These are phyloP conservation scores for Flaveria floridana DNA, from an alignment of 140 eudicot genomes.

Conservation along the genomic window DNA sequence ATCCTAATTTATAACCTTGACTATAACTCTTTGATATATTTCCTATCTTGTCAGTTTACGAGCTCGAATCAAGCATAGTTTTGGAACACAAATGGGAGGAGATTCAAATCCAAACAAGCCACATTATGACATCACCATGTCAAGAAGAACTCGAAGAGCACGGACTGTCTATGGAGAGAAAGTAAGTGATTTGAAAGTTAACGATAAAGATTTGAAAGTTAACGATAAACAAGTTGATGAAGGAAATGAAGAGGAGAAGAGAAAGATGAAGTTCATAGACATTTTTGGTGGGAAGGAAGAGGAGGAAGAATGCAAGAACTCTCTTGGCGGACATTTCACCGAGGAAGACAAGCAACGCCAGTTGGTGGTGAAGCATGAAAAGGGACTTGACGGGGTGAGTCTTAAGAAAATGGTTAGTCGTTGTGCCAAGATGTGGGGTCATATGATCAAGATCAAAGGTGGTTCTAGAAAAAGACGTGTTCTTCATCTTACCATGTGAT, in stretches of 20 bases:
- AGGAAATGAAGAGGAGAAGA: slow-evolving; percentile 35
- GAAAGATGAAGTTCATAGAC: slow-evolving; percentile 31
- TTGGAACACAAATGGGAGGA: slow-evolving; percentile 50
- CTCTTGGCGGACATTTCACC: slow-evolving; percentile 57
- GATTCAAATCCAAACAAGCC: slow-evolving; percentile 40
- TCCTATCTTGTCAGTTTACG: slow-evolving; percentile 11
- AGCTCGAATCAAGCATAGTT: slow-evolving; percentile 16
- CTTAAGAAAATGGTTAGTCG: slow-evolving; percentile 46
- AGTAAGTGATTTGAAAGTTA: slow-evolving; percentile 32
- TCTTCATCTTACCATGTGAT: slow-evolving; percentile 44
- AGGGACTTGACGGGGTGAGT: slow-evolving; percentile 36
- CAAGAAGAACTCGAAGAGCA: slow-evolving; percentile 63
- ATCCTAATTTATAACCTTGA: slow-evolving; percentile 23
- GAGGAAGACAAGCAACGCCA: slow-evolving; percentile 49
- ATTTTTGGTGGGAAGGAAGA: slow-evolving; percentile 46
- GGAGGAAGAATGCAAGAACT: slow-evolving; percentile 38
- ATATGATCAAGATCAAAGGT: slow-evolving; percentile 56
- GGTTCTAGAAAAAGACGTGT: slow-evolving; percentile 33
- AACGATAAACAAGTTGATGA: slow-evolving; percentile 31
- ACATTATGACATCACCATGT: slow-evolving; percentile 63
- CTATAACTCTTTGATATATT: slow-evolving; percentile 18
- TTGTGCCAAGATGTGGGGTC: slow-evolving; percentile 47
- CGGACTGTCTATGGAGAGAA: slow-evolving; percentile 35
- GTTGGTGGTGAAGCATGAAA: slow-evolving; percentile 47
- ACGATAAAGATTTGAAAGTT: slow-evolving; percentile 30